Evolutionary conservation across 306 rosid genomes (phyloP), one percentile per base, ranked within the genome.

Genomic region (Castanea mollissima): DNA sequence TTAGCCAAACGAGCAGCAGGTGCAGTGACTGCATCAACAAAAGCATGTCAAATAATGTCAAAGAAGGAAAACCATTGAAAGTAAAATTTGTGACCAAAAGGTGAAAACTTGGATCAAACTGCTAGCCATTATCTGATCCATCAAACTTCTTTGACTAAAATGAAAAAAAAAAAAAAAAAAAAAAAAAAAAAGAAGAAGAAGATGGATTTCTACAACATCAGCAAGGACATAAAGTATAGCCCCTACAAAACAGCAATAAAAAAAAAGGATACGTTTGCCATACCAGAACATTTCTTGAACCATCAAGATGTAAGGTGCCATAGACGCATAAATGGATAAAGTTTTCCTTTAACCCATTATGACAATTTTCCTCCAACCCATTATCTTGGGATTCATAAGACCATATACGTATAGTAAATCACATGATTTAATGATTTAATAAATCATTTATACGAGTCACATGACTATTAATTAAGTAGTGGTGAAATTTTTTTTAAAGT

Each of bases 1-100:
- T 88, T 89, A 11, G 98, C 97, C 88, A 95, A 76, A 59, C 90
- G 83, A 78, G 78, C 78, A 71, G 82, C 93, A 5, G 80, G 58
- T 74, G 71, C 72, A 21, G 81, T 73, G 58, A 18, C 92, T 90
- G 95, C 82, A 86, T 34, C 58, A 79, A 74, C 52, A 71, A 52
- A 77, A 55, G 44, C 63, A 62, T 60, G 65, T 21, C 71, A 74
- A 35, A 76, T 79, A 34, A 31, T 58, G 23, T 35, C 6, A 5
- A 16, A 35, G 16, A 63, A 67, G 41, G 49, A 21, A 32, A 49
- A 44, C 49, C 31, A 5, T 46, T 25, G 34, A 51, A 64, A 58
- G 69, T 31, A 38, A 64, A 52, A 71, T 27, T 14, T 29, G 25
- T 52, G 55, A 41, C 16, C 10, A 52, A 35, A 68, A 18, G 56